Percentiles rank a stretch among this genome's conserved stretches.
These are phyloP conservation scores for Hyphopichia burtonii DNA, from an alignment of 1,139 yeast species.

Conservation along the genomic window DNA sequence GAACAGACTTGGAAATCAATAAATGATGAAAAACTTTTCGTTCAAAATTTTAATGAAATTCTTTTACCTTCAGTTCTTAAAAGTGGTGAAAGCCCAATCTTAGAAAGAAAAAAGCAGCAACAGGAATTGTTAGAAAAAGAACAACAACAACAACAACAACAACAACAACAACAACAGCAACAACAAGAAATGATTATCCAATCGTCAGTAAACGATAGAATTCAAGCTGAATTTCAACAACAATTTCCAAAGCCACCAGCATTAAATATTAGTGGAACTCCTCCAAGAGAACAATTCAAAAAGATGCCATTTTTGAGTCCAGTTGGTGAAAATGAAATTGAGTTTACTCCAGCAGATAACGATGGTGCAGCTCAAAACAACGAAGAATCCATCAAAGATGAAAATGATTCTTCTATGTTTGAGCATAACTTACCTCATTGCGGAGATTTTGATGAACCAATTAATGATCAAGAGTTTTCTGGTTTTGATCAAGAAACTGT, in stretches of 20 bases:
- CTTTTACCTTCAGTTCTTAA: constrained; percentile 38
- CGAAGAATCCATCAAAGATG: not conserved
- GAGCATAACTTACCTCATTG: constrained; percentile 16
- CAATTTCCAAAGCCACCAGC: not conserved
- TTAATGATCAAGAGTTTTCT: constrained; percentile 18
- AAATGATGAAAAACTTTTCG: constrained; percentile 29
- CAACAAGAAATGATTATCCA: not conserved
- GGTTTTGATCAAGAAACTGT: constrained; percentile 26
- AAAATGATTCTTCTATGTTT: not conserved
- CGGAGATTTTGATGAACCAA: constrained; percentile 25
- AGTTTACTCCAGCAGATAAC: not conserved
- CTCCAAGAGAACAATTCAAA: not conserved
- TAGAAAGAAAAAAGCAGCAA: constrained; percentile 27
- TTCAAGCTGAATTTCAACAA: not conserved
- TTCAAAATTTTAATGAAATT: constrained; percentile 31
- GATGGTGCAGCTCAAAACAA: not conserved
- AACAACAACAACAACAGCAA: not conserved
- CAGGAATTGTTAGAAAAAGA: constrained; percentile 6
- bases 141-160: not conserved
- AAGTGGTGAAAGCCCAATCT: constrained; percentile 33
- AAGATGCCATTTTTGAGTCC: constrained; percentile 8
- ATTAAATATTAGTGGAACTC: not conserved
- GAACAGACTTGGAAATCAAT: constrained; percentile 31
- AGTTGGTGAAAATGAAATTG: constrained; percentile 10
- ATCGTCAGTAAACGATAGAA: not conserved